phyloP scores from a whole-genome alignment of 31 red algal species.

The Endocladia muricata region DNA sequence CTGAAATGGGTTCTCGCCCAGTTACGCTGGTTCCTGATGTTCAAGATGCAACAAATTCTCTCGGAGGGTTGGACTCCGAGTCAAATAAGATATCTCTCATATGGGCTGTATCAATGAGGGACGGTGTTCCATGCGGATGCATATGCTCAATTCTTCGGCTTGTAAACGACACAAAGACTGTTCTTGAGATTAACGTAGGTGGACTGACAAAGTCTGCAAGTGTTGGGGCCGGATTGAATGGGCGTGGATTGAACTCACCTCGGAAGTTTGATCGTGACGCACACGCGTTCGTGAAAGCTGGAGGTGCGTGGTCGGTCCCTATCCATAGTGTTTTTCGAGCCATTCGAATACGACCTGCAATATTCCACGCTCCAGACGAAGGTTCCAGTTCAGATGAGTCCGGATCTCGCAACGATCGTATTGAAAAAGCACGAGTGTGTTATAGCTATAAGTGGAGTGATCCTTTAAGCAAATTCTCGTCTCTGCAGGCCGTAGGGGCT shows the following conservation, averaged over 20 bases:
- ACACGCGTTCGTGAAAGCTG: slow-evolving; percentile 19
- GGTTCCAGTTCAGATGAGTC: background rate
- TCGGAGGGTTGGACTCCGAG: background rate
- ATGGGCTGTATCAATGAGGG: slow-evolving; percentile 87
- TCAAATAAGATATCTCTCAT: slow-evolving; percentile 37
- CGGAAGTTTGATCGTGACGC: background rate
- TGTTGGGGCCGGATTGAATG: slow-evolving; percentile 9
- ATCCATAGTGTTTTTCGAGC: slow-evolving; percentile 60
- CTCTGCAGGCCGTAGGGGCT: slow-evolving; percentile 40
- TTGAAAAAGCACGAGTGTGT: slow-evolving; percentile 17
- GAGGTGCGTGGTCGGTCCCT: slow-evolving; percentile 64
- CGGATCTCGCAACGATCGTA: background rate
- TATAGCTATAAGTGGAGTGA: slow-evolving; percentile 79
- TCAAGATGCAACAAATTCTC: slow-evolving; percentile 5
- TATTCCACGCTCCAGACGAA: slow-evolving; percentile 61
- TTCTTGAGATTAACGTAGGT: slow-evolving; percentile 77
- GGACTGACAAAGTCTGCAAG: slow-evolving; percentile 36
- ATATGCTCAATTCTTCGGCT: slow-evolving; percentile 77
- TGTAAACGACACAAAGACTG: slow-evolving; percentile 70
- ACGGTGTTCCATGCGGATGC: slow-evolving; percentile 87
- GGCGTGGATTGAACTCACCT: background rate
- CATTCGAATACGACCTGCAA: slow-evolving; percentile 69
- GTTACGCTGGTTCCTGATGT: slow-evolving; percentile 55
- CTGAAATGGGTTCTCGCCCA: slow-evolving; percentile 65
- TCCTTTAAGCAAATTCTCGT: slow-evolving; percentile 45